phyloP scores from a whole-genome alignment of 257 asterid species.

The Scutellaria minor region DNA sequence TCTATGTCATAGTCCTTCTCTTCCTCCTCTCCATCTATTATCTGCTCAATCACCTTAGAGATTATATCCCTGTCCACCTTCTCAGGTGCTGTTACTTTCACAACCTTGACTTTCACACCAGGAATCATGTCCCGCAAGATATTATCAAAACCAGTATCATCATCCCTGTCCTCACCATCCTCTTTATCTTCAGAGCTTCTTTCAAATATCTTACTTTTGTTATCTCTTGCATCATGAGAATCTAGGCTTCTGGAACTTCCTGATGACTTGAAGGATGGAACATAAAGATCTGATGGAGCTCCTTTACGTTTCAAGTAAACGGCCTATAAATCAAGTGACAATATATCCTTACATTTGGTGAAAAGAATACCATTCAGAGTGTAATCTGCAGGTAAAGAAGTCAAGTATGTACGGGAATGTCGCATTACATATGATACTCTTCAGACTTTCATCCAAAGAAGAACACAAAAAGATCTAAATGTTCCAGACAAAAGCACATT shows the following conservation, averaged over 20 bases:
- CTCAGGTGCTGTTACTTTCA: conserved; percentile 77
- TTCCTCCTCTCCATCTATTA: conserved; percentile 84
- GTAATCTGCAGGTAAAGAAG: conserved; percentile 18
- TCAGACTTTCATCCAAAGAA: background rate
- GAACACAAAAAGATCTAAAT: background rate
- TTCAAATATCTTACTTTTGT: conserved; percentile 59
- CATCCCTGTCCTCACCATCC: conserved; percentile 74
- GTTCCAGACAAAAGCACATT: background rate
- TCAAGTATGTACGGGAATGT: conserved; percentile 26
- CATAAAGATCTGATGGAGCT: conserved; percentile 53
- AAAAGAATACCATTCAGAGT: conserved; percentile 25
- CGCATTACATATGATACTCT: background rate
- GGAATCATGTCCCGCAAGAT: conserved; percentile 88
- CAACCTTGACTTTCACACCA: conserved; percentile 89
- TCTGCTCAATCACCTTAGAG: conserved; percentile 87
- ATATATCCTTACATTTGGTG: conserved; percentile 27
- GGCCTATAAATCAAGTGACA: conserved; percentile 58
- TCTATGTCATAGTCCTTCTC: conserved; percentile 58
- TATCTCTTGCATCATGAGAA: conserved; percentile 61
- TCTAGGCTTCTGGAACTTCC: conserved; percentile 56
- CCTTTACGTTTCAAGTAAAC: conserved; percentile 80
- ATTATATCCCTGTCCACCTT: conserved; percentile 77
- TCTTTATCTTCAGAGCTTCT: conserved; percentile 64
- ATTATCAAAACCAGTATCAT: conserved; percentile 70
- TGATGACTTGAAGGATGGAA: conserved; percentile 57